Evolutionary conservation across 2,329 filamentous ascomycete species (phyloP), one percentile per base, ranked within the genome.

Genomic region (Cladosporium sp.): DNA sequence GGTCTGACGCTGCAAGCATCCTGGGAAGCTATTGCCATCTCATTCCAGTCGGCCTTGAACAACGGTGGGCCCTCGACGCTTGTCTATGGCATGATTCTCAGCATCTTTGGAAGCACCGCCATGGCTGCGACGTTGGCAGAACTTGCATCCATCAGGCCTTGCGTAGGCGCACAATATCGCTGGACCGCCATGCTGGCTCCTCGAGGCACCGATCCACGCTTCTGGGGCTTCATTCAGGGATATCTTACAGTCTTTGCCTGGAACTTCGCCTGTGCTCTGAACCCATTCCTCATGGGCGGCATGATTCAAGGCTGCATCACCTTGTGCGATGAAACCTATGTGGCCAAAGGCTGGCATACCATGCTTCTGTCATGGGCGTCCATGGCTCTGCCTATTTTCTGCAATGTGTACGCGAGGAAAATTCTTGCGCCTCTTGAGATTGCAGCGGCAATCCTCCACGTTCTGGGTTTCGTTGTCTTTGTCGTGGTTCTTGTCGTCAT

Each of bases 371-470:
- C 36, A 2, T 59, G 55, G 55, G 55, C 55, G 1, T 59, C 55
- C 6, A 59, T 59, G 55, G 55, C 36, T 7, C 12, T 41, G 24
- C 55, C 55, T 11, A 41, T 59, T 18, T 34, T 59, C 30, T 41
- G 30, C 30, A 59, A 59, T 14, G 36, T 59, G 5, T 59, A 59
- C 55, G 55, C 30, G 7, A 34, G 55, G n/a, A 36, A 15, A 41
- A 62, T 77, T 21, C 63, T 80, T 21, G 76, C 79, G 0, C 78
- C 76, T 72, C 69, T 81, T 24, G 79, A 81, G 65, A 71, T 80
- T 24, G 59, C 78, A 11, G 73, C 74, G 2, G 77, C 78, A 14
- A 68, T 80, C 28, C 51, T 76, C 36, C 77, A 79, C 47, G 71
- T 80, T 36, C 65, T 74, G 30, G 68, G 78, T 11, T 78, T 79